These are phyloP conservation scores for Cutaneotrichosporon sp. DNA, from an alignment of 1,284 basidiomycete genomes.

Conservation along the genomic window DNA sequence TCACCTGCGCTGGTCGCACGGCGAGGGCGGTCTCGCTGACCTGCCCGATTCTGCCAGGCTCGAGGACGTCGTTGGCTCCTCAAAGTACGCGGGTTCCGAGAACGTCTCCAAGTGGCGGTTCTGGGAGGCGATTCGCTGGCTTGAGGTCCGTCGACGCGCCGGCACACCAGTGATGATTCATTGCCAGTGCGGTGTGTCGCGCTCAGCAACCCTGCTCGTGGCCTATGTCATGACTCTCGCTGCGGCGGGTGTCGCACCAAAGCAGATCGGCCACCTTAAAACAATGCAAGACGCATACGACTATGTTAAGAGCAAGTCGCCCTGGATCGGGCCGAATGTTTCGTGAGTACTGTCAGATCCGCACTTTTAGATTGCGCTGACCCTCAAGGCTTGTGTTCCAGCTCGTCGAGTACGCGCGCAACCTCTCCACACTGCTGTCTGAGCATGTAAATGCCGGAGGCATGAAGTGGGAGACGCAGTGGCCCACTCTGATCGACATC, in stretches of 20 bases:
- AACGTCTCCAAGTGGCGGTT: constrained; percentile 55
- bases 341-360: constrained; percentile 60
- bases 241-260: constrained; percentile 61
- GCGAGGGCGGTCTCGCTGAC: constrained; percentile 77
- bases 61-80: constrained; percentile 15
- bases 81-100: neutral
- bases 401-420: constrained; percentile 86
- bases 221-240: constrained; percentile 94
- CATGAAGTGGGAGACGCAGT: constrained; percentile 24
- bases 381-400: constrained; percentile 87
- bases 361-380: neutral
- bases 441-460: constrained; percentile 26
- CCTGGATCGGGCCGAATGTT: constrained; percentile 90
- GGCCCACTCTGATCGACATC: constrained; percentile 52
- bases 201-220: constrained; percentile 87
- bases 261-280: constrained; percentile 63
- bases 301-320: constrained; percentile 82
- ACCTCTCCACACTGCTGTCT: constrained; percentile 61
- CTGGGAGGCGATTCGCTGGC: constrained; percentile 70
- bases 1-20: constrained; percentile 92
- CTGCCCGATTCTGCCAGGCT: constrained; percentile 29
- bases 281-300: constrained; percentile 90
- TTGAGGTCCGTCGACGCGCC: constrained; percentile 67
- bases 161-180: constrained; percentile 80
- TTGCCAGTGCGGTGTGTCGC: constrained; percentile 93